Conservation (phyloP, 257 asterid genomes). For the Fraxinus cuspidata region DNA sequence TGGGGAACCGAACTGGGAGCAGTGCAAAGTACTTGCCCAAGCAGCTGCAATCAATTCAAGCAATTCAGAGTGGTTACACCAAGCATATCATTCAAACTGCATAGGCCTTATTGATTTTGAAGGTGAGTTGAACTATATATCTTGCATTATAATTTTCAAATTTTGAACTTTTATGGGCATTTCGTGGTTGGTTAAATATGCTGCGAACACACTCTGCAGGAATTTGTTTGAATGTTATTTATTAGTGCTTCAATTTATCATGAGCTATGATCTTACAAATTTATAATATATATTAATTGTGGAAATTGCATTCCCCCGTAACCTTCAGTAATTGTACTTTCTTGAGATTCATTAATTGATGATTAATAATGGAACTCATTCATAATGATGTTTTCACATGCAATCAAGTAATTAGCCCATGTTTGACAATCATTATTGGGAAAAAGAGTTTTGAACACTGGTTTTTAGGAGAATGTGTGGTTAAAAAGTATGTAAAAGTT, state of each 20-base stretch:
- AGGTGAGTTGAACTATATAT: constrained; percentile 42
- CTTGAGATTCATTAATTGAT: not conserved
- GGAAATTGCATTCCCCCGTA: not conserved
- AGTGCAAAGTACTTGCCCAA: constrained; percentile 57
- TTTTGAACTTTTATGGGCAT: not conserved
- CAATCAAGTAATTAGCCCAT: too few species aligned
- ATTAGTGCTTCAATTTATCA: constrained; percentile 6
- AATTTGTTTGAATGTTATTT: not conserved
- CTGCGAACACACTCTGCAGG: not conserved
- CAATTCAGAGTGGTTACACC: constrained; percentile 39
- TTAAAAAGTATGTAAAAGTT: too few species aligned
- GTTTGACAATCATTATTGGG: too few species aligned
- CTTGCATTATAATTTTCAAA: not conserved
- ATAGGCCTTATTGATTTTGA: constrained; percentile 56
- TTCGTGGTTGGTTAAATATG: not conserved
- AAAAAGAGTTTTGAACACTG: too few species aligned
- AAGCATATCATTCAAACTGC: constrained; percentile 45
- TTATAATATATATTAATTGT: not conserved
- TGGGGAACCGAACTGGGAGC: constrained; percentile 74
- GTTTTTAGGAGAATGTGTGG: too few species aligned
- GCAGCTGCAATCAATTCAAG: constrained; percentile 73
- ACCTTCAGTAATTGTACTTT: not conserved
- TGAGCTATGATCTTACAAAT: not conserved
- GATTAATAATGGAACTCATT: too few species aligned
- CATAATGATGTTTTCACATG: too few species aligned